phyloP scores from a whole-genome alignment of 441 rosid species.

The Croton setiger region DNA sequence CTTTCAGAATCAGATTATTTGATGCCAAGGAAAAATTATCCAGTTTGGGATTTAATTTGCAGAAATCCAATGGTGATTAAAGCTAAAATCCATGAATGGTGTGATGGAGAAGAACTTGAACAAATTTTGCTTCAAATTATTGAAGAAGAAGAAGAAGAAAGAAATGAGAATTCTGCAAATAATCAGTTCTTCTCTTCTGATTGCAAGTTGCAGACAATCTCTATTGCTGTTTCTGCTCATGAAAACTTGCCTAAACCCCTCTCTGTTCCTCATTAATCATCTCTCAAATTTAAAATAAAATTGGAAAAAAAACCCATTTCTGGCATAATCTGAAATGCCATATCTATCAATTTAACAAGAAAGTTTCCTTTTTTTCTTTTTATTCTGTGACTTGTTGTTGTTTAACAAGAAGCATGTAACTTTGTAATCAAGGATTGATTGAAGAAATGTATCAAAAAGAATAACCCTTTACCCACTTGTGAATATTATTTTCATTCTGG shows the following conservation, averaged over 20 bases:
- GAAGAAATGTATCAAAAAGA: constrained; percentile 11
- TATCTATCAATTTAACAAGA: not conserved
- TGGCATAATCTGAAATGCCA: not conserved
- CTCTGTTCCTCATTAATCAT: constrained; percentile 35
- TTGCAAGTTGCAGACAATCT: constrained; percentile 52
- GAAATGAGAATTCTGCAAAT: not conserved
- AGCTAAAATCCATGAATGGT: constrained; percentile 72
- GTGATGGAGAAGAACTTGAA: constrained; percentile 64
- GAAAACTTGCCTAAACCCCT: constrained; percentile 41
- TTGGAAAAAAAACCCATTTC: not conserved
- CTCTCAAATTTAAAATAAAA: too few species aligned
- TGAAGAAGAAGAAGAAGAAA: constrained; percentile 22
- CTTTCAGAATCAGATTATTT: constrained; percentile 51
- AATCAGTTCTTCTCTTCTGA: constrained; percentile 32
- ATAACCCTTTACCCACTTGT: too few species aligned
- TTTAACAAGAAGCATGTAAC: not conserved
- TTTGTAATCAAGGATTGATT: constrained; percentile 7
- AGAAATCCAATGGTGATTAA: constrained; percentile 47
- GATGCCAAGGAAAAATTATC: constrained; percentile 90
- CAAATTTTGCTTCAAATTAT: constrained; percentile 36
- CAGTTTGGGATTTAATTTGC: constrained; percentile 73
- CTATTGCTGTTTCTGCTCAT: constrained; percentile 36
- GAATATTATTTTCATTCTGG: not conserved
- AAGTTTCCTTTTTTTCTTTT: not conserved
- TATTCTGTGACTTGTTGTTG: not conserved